phyloP scores from a whole-genome alignment of 2,329 filamentous ascomycete genomes.

The Epichloe gansuensis region DNA sequence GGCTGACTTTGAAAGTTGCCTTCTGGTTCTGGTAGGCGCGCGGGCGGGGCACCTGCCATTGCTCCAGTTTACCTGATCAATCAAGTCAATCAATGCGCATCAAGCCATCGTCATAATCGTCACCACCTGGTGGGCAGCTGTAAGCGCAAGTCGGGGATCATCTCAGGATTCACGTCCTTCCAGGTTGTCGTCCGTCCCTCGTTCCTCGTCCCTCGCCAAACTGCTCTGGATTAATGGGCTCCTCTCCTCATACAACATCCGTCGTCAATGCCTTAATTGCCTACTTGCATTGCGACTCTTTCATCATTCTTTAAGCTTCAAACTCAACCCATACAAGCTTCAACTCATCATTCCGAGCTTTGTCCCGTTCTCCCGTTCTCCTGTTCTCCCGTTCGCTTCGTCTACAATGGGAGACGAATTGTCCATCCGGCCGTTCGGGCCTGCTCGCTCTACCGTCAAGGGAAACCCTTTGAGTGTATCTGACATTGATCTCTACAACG shows the following conservation, averaged over 20 bases:
- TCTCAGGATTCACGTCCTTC: too few species aligned
- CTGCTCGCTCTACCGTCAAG: conserved; percentile 52
- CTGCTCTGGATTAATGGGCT: not conserved
- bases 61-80: not conserved
- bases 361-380: too few species aligned
- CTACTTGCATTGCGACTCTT: not conserved
- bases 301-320: not conserved
- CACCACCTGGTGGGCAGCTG: not conserved
- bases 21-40: not conserved
- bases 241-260: not conserved
- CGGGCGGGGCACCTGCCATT: not conserved
- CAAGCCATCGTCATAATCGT: not conserved
- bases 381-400: not conserved
- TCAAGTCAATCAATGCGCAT: not conserved
- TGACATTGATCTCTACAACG: conserved; percentile 55
- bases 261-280: not conserved
- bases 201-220: not conserved
- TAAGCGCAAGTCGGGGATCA: not conserved
- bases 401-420: conserved; percentile 29
- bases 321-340: not conserved
- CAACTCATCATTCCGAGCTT: not conserved
- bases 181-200: not conserved
- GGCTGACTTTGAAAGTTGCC: not conserved
- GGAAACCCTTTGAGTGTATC: conserved; percentile 50
- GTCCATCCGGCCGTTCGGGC: conserved; percentile 52